Evolutionary conservation across 2,329 filamentous ascomycete species (phyloP), one percentile per base, ranked within the genome.

Genomic region (Botrytis cinerea): DNA sequence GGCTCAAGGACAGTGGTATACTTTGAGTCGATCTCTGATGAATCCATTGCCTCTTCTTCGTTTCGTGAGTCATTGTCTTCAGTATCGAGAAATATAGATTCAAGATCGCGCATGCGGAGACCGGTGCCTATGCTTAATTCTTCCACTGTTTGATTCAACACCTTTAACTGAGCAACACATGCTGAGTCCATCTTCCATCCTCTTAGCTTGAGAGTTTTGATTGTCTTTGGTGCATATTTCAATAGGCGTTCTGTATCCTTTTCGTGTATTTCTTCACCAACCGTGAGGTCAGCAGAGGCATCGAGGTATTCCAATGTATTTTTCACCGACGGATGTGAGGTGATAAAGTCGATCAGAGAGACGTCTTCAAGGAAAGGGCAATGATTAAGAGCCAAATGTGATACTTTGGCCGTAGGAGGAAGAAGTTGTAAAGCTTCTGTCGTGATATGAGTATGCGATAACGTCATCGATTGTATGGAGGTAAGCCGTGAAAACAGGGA

Each of bases 351-450:
- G 75, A 93, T 88, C 40, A 94, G 87, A 18, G 84, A 87, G n/a
- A 87, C 84, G 0, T 91, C 88, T 22, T 88, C 88, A 69, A 95
- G 84, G 67, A 89, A 86, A 71, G 87, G 89, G 85, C 92, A 94
- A 81, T 92, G 92, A 75, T 91, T 89, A 66, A 95, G 83, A 79
- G 93, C 94, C 72, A 95, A 83, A 80, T 95, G 92, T 1, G 91
- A 93, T 76, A 95, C 86, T 75, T 85, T 86, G 18, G 92, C 92
- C 18, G 90, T 90, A 35, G 85, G 80, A 4, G 92, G 92, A 75
- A 95, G 91, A 54, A 88, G 88, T 77, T 87, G 84, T 46, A 95
- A 84, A 12, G 92, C 92, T 51, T 86, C 84, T 80, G 93, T 89
- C 62, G 90, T 93, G 78, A 95, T 88, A 77, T 90, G 87, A 2